Percentiles rank a stretch among this genome's conserved stretches.
These are phyloP conservation scores for Fusarium scirpi DNA, from an alignment of 2,329 filamentous ascomycete genomes.

Conservation along the genomic window DNA sequence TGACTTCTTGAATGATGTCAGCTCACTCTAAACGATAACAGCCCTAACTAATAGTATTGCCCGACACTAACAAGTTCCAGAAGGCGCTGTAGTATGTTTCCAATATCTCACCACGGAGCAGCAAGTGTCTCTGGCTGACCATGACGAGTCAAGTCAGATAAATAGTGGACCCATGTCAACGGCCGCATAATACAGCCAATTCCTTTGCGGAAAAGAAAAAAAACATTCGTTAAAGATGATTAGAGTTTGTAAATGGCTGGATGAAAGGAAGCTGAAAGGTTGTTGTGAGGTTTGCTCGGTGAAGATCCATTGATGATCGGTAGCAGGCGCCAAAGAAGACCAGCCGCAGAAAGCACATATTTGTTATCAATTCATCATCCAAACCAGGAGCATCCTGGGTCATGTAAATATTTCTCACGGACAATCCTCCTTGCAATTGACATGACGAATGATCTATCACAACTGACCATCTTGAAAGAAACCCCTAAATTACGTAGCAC, in stretches of 20 bases:
- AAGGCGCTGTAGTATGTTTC: neutral
- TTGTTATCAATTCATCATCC: neutral
- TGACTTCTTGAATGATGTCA: neutral
- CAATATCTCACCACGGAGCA: slow-evolving; percentile 3
- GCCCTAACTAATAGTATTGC: neutral
- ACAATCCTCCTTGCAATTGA: neutral
- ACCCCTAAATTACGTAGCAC: neutral
- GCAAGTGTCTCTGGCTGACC: neutral
- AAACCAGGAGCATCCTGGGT: neutral
- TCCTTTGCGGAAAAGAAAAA: neutral
- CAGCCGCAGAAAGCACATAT: neutral
- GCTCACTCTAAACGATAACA: neutral
- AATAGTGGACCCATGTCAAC: slow-evolving; percentile 2
- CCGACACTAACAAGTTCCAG: neutral
- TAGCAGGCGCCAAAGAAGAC: neutral
- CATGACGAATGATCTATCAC: neutral
- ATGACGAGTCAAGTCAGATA: slow-evolving; percentile 8
- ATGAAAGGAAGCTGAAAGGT: neutral
- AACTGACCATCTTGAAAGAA: neutral
- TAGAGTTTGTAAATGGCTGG: neutral
- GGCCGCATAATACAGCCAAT: slow-evolving; percentile 14
- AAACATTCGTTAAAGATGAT: neutral
- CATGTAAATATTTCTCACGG: neutral
- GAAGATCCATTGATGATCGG: neutral
- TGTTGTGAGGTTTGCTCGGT: neutral